Conservation (phyloP, 495 filamentous ascomycete genomes). For the Neurospora tetraspora region DNA sequence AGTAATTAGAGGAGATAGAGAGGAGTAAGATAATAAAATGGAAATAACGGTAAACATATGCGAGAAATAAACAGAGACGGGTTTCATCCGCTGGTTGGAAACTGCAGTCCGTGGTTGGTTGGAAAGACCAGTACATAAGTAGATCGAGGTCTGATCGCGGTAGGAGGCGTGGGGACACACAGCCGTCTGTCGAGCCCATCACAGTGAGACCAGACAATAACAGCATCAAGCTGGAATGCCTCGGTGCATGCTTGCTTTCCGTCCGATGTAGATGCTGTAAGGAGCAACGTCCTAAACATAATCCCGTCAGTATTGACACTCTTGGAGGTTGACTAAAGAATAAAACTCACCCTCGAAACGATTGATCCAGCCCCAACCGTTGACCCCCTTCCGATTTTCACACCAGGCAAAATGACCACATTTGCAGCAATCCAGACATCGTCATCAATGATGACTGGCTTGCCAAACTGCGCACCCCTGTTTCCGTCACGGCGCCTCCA, state of each 20-base stretch:
- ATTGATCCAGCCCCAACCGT: slow-evolving; percentile 80
- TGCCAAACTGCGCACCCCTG: slow-evolving; percentile 60
- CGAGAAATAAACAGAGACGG: background rate
- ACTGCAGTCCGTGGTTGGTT: background rate
- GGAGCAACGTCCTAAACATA: slow-evolving; percentile 20
- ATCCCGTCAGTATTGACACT: background rate
- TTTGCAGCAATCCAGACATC: slow-evolving; percentile 66
- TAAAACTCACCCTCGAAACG: slow-evolving; percentile 63
- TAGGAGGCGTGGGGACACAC: background rate
- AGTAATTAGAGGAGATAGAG: background rate
- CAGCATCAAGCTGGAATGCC: slow-evolving; percentile 9
- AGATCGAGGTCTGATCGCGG: background rate
- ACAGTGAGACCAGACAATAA: background rate
- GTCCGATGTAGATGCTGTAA: slow-evolving; percentile 22
- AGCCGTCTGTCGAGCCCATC: background rate
- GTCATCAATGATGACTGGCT: slow-evolving; percentile 70
- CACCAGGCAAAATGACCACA: slow-evolving; percentile 73
- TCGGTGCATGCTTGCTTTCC: slow-evolving; percentile 19
- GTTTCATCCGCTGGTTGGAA: background rate
- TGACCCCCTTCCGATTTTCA: slow-evolving; percentile 68
- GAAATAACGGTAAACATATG: background rate
- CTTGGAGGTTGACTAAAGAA: background rate
- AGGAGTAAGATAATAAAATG: background rate
- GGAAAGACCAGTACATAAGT: background rate
- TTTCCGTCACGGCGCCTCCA: slow-evolving; percentile 66